Percentiles rank a stretch among this genome's conserved stretches.
phyloP scores from a whole-genome alignment of 2,329 filamentous ascomycete species.

The Whalleya microplaca region DNA sequence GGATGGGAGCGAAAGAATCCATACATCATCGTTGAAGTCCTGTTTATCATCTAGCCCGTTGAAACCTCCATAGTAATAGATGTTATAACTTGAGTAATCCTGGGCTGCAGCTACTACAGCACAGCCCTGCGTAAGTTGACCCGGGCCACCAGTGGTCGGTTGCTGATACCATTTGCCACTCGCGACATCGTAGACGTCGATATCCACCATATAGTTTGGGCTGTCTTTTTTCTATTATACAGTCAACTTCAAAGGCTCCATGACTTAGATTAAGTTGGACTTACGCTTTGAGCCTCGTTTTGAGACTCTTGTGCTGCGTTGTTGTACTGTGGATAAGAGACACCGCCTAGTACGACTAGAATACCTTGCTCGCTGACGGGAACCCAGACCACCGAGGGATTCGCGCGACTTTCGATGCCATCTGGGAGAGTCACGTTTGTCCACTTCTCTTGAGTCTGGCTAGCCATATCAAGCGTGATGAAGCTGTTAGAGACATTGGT shows the following conservation, averaged over 20 bases:
- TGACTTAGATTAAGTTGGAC: constrained; percentile 16
- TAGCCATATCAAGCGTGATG: constrained; percentile 63
- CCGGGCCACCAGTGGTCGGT: constrained; percentile 61
- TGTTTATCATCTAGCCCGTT: constrained; percentile 50
- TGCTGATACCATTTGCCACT: constrained; percentile 71
- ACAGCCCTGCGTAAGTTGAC: constrained; percentile 67
- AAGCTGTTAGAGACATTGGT: constrained; percentile 57
- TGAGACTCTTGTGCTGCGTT: constrained; percentile 31
- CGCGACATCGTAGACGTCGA: constrained; percentile 79
- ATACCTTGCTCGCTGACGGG: constrained; percentile 78
- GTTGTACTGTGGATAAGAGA: constrained; percentile 60
- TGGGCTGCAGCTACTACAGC: constrained; percentile 73
- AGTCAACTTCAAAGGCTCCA: constrained; percentile 24
- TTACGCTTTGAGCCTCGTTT: constrained; percentile 45
- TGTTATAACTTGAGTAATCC: constrained; percentile 75
- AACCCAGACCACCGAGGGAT: constrained; percentile 72
- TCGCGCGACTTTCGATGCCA: constrained; percentile 58
- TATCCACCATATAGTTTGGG: constrained; percentile 69
- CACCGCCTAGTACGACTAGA: constrained; percentile 77
- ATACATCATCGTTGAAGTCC: constrained; percentile 68
- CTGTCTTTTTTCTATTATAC: constrained; percentile 60
- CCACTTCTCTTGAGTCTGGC: constrained; percentile 57
- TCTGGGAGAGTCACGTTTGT: constrained; percentile 57
- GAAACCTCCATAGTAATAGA: constrained; percentile 85
- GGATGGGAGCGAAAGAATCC: constrained; percentile 78